A percentile compares a stretch with the other conserved stretches of the same genome.
Conservation (phyloP, 2,329 filamentous ascomycete genomes). For the Graphilbum fragrans region DNA sequence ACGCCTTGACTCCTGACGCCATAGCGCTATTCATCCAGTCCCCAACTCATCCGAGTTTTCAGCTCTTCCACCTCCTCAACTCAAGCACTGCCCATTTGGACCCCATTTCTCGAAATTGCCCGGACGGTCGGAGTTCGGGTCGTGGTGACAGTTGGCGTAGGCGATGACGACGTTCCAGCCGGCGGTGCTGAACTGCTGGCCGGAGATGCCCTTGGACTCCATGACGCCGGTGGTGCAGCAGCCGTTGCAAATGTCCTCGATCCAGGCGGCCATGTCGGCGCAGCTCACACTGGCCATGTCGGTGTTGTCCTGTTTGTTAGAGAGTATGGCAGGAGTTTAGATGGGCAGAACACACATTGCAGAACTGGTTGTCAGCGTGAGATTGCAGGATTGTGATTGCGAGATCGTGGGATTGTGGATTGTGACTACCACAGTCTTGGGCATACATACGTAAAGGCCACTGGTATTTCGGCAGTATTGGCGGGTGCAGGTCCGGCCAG, state of each 20-base stretch:
- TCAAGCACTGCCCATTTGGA: constrained; percentile 2
- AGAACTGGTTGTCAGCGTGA: neutral
- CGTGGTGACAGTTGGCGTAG: constrained; percentile 6
- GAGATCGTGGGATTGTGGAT: too few relatives aligned
- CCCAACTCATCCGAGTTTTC: too few relatives aligned
- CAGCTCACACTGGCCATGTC: neutral
- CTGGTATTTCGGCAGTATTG: constrained; percentile 4
- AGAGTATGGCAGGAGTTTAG: neutral
- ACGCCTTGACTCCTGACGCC: neutral
- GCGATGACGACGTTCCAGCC: constrained; percentile 5
- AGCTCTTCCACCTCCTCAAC: neutral
- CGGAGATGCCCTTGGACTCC: constrained; percentile 3
- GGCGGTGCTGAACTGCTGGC: constrained; percentile 4
- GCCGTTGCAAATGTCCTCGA: constrained; percentile 1
- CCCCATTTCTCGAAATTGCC: neutral
- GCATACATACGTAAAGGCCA: constrained; percentile 4
- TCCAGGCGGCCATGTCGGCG: neutral
- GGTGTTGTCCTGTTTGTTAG: neutral
- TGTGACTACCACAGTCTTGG: too few relatives aligned
- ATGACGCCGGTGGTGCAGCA: constrained; percentile 3
- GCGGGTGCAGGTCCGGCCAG: neutral
- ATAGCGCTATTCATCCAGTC: too few relatives aligned
- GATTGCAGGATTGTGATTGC: too few relatives aligned
- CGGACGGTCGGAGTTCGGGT: constrained; percentile 1
- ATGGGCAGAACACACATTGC: neutral